Percentiles rank a stretch among this genome's conserved stretches.
Conservation (phyloP, 2,329 filamentous ascomycete species). For the Zymoseptoria tritici region DNA sequence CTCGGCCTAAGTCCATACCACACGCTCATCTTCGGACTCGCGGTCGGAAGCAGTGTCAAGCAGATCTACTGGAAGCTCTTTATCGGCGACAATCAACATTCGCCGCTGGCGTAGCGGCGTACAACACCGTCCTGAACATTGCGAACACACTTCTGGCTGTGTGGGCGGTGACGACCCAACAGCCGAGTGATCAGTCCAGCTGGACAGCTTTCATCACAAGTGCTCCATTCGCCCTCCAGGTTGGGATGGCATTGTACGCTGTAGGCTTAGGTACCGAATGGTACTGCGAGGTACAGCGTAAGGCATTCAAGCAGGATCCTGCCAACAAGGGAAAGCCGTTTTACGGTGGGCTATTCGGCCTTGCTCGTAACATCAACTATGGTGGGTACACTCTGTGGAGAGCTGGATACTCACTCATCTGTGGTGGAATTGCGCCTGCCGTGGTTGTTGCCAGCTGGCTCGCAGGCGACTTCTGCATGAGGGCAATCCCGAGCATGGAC, state of each 20-base stretch:
- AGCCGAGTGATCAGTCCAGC: conserved; percentile 6
- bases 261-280: conserved; percentile 19
- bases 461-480: conserved; percentile 16
- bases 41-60: conserved; percentile 17
- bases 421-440: conserved; percentile 18
- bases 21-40: conserved; percentile 17
- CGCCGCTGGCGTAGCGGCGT: conserved; percentile 11
- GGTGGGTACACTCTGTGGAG: conserved; percentile 24
- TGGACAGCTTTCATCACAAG: conserved; percentile 7
- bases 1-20: conserved; percentile 20
- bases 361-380: conserved; percentile 24
- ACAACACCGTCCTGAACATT: conserved; percentile 21
- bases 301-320: conserved; percentile 18
- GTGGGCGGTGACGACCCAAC: conserved; percentile 16
- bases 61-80: conserved; percentile 24
- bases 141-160: conserved; percentile 19
- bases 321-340: conserved; percentile 21
- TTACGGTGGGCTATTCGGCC: conserved; percentile 17
- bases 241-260: conserved; percentile 15
- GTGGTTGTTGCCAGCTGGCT: conserved; percentile 11
- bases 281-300: conserved; percentile 23
- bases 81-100: conserved; percentile 15
- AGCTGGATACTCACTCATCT: conserved; percentile 17
- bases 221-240: conserved; percentile 3
- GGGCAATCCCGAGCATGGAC: conserved; percentile 24